These are phyloP conservation scores for Hemileccinum rubropunctum DNA, from an alignment of 768 basidiomycete genomes.

Conservation along the genomic window DNA sequence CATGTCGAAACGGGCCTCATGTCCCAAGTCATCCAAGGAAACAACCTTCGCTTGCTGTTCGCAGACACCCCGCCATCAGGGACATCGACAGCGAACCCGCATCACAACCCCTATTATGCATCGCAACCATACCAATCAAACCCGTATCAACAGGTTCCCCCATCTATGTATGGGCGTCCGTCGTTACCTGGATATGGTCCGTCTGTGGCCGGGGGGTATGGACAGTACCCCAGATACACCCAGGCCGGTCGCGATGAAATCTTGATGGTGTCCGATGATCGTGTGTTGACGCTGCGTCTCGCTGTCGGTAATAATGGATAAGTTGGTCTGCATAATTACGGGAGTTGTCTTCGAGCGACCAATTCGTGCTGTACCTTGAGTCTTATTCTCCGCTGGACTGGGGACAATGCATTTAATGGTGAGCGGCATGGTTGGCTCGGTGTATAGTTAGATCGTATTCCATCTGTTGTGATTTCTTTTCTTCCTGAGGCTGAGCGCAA, in stretches of 20 bases:
- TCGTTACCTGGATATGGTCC: slow-evolving; percentile 28
- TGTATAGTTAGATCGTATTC: slow-evolving; percentile 27
- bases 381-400: slow-evolving; percentile 16
- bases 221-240: slow-evolving; percentile 43
- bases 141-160: slow-evolving; percentile 31
- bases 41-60: slow-evolving; percentile 86
- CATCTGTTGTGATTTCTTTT: slow-evolving; percentile 31
- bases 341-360: background rate
- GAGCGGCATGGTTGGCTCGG: slow-evolving; percentile 1
- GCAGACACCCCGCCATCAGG: slow-evolving; percentile 90
- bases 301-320: slow-evolving; percentile 28
- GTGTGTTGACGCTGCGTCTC: slow-evolving; percentile 68
- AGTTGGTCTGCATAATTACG: background rate
- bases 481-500: background rate
- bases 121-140: slow-evolving; percentile 28
- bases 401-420: slow-evolving; percentile 8
- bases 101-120: slow-evolving; percentile 36
- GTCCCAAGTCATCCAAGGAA: slow-evolving; percentile 93
- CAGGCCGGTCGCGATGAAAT: slow-evolving; percentile 77
- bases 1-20: slow-evolving; percentile 91
- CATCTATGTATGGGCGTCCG: slow-evolving; percentile 26
- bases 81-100: slow-evolving; percentile 50
- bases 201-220: slow-evolving; percentile 29
- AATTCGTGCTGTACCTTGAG: slow-evolving; percentile 10
- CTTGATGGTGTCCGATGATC: slow-evolving; percentile 86